A percentile compares a stretch with the other conserved stretches of the same genome.
These are phyloP conservation scores for Dioszegia hungarica DNA, from an alignment of 768 basidiomycete genomes.

Conservation along the genomic window DNA sequence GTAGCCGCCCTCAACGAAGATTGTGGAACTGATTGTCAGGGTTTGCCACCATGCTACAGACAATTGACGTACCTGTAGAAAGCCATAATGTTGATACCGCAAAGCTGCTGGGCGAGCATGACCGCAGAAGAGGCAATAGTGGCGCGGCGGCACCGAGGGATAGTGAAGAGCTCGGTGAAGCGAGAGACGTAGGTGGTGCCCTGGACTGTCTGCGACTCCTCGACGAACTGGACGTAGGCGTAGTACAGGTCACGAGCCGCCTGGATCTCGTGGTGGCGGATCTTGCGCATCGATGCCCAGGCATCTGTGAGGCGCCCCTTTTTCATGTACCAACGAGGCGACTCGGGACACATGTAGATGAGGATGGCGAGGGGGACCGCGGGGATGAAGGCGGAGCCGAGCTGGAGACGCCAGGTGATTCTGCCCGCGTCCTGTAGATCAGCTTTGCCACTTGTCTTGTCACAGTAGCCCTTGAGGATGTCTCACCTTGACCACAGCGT, in stretches of 20 bases:
- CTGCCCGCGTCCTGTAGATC: constrained; percentile 20
- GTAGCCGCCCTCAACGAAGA: constrained; percentile 49
- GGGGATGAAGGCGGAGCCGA: constrained; percentile 47
- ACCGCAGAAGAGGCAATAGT: constrained; percentile 48
- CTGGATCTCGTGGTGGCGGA: constrained; percentile 48
- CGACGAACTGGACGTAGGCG: constrained; percentile 48
- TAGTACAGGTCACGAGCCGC: constrained; percentile 52
- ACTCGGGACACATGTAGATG: constrained; percentile 41
- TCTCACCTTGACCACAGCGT: constrained; percentile 34
- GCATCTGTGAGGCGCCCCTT: constrained; percentile 47
- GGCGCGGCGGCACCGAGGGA: constrained; percentile 50
- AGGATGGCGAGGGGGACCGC: constrained; percentile 29
- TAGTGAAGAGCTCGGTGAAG: constrained; percentile 50
- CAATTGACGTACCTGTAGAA: constrained; percentile 44
- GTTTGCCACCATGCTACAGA: no score
- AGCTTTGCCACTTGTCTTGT: neutral
- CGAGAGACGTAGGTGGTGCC: constrained; percentile 35
- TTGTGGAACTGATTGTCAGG: constrained; percentile 41
- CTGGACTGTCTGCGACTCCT: constrained; percentile 43
- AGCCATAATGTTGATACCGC: constrained; percentile 49
- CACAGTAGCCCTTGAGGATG: no score
- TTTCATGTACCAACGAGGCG: constrained; percentile 51
- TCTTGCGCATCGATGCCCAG: constrained; percentile 42
- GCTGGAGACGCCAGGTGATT: constrained; percentile 50
- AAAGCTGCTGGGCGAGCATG: constrained; percentile 50